phyloP scores from a whole-genome alignment of 192 early-diverging fungal species.

The Backusella macrospora region DNA sequence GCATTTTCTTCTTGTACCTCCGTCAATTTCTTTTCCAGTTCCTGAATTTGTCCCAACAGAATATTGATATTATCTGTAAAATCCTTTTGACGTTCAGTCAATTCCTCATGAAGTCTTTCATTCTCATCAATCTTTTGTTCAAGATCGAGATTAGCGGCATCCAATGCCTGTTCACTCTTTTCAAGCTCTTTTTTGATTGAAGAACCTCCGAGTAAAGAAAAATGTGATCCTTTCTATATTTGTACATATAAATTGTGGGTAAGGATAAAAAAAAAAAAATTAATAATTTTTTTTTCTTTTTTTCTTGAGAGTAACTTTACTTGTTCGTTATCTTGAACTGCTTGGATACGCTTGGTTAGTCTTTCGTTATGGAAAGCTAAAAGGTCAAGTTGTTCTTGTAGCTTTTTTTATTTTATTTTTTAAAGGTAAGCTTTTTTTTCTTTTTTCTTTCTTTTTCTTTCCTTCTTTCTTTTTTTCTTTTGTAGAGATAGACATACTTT shows the following conservation, averaged over 20 bases:
- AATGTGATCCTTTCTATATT: conserved; percentile 41
- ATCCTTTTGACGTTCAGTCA: conserved; percentile 54
- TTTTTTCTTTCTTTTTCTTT: too few relatives aligned
- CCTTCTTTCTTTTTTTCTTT: not conserved
- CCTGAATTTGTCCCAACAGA: conserved; percentile 50
- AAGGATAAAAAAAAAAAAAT: too few relatives aligned
- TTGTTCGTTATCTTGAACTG: conserved; percentile 49
- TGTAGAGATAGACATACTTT: not conserved
- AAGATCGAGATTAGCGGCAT: conserved; percentile 51
- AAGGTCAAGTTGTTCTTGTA: conserved; percentile 57
- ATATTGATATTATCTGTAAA: conserved; percentile 52
- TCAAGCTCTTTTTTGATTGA: conserved; percentile 59
- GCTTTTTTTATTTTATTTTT: conserved; percentile 11
- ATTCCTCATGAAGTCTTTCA: conserved; percentile 54
- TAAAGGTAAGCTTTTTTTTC: not conserved
- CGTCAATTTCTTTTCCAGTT: conserved; percentile 50
- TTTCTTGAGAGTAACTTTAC: conserved; percentile 22
- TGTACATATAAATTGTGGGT: not conserved
- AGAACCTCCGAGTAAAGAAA: conserved; percentile 46
- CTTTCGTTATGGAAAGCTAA: conserved; percentile 63
- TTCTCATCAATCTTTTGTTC: conserved; percentile 62
- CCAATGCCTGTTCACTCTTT: conserved; percentile 50
- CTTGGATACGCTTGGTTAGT: conserved; percentile 60
- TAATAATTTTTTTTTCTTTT: not conserved
- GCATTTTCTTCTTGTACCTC: conserved; percentile 43